Percentiles rank a stretch among this genome's conserved stretches.
Conservation (phyloP, 2,329 filamentous ascomycete genomes). For the Cladophialophora exuberans region DNA sequence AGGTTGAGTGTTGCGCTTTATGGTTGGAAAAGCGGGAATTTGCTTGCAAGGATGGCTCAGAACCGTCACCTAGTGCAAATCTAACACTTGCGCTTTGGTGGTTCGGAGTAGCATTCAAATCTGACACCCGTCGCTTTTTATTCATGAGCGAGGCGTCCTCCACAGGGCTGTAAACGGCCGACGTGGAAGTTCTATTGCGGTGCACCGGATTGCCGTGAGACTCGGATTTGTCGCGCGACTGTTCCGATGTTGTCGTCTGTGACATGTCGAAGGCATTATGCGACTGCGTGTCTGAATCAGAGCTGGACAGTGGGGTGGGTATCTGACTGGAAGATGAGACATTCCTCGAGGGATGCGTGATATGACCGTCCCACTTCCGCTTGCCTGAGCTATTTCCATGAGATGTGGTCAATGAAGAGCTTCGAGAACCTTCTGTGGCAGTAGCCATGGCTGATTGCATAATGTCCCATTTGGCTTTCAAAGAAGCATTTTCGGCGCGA, state of each 20-base stretch:
- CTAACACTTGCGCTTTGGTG: background rate
- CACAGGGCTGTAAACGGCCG: too few relatives aligned
- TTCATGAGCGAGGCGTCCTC: background rate
- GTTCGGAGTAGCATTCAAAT: too few relatives aligned
- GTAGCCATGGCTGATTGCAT: constrained; percentile 21
- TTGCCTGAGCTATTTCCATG: constrained; percentile 20
- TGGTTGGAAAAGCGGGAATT: background rate
- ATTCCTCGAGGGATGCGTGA: background rate
- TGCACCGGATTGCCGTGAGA: background rate
- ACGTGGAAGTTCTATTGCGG: background rate
- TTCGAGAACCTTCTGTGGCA: background rate
- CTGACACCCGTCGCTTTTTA: background rate
- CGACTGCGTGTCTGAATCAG: constrained; percentile 9
- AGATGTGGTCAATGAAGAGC: background rate
- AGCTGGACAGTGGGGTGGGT: constrained; percentile 20
- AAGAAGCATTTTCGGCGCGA: constrained; percentile 28
- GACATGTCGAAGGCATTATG: constrained; percentile 5
- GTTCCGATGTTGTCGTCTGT: background rate
- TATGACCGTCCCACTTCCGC: constrained; percentile 25
- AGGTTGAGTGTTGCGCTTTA: background rate
- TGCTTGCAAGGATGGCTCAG: background rate
- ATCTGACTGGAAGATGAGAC: constrained; percentile 12
- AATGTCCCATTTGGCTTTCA: constrained; percentile 27
- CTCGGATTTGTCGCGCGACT: background rate
- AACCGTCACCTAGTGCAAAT: background rate